phyloP scores from a whole-genome alignment of 257 asterid species.

The Solanum tarijense region DNA sequence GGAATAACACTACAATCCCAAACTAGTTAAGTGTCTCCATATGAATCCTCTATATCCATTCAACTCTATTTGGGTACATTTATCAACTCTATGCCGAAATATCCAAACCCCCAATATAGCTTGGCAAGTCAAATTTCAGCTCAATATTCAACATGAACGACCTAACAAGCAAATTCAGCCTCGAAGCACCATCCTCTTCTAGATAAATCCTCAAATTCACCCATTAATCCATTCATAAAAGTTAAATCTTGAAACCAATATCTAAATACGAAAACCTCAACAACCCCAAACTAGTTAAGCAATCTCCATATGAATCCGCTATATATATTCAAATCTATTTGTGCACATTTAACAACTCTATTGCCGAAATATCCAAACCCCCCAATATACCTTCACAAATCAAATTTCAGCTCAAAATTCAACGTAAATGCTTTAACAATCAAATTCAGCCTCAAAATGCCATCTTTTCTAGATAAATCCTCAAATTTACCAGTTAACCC shows the following conservation, averaged over 20 bases:
- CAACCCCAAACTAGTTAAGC: background rate
- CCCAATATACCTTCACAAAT: background rate
- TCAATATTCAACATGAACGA: background rate
- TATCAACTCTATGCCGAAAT: background rate
- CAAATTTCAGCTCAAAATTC: background rate
- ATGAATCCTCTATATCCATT: background rate
- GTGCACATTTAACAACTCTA: background rate
- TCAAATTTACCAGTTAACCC: background rate
- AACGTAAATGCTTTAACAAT: background rate
- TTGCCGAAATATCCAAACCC: background rate
- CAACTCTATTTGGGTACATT: background rate
- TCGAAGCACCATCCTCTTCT: background rate
- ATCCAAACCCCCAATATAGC: background rate
- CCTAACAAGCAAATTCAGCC: too few species aligned
- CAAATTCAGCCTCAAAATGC: background rate
- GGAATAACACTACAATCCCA: background rate
- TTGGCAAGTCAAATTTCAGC: background rate
- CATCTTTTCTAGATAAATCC: background rate
- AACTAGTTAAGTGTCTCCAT: background rate
- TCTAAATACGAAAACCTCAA: background rate
- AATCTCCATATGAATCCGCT: background rate
- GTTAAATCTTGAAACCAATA: background rate
- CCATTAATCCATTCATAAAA: background rate
- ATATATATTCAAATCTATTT: background rate
- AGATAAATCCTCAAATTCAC: background rate